phyloP scores from a whole-genome alignment of 2,329 filamentous ascomycete species.

The Claviceps monticola region DNA sequence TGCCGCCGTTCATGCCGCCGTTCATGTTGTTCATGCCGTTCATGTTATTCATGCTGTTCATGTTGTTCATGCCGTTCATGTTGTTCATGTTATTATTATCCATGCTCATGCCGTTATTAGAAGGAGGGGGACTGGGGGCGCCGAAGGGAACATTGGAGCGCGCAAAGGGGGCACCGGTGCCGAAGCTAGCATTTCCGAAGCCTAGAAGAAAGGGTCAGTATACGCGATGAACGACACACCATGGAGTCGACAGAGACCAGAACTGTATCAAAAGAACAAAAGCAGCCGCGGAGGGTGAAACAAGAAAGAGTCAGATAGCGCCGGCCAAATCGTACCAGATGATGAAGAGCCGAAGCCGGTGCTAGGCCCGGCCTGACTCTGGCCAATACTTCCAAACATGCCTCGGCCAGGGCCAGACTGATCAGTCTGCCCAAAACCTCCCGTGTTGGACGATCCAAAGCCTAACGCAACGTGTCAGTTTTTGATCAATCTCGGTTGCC shows the following conservation, averaged over 20 bases:
- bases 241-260: background rate
- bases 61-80: too few species aligned
- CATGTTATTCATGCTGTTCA: too few species aligned
- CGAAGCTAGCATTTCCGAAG: slow-evolving; percentile 26
- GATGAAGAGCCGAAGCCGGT: slow-evolving; percentile 23
- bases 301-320: background rate
- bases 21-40: too few species aligned
- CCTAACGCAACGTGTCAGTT: slow-evolving; percentile 15
- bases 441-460: slow-evolving; percentile 20
- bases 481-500: slow-evolving; percentile 7
- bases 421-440: slow-evolving; percentile 30
- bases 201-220: slow-evolving; percentile 8
- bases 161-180: slow-evolving; percentile 37
- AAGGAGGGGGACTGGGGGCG: slow-evolving; percentile 12
- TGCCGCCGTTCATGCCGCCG: too few species aligned
- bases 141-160: slow-evolving; percentile 32
- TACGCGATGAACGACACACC: background rate
- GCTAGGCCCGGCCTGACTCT: slow-evolving; percentile 11
- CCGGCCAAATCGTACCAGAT: slow-evolving; percentile 15
- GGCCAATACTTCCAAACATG: slow-evolving; percentile 29
- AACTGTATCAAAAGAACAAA: background rate
- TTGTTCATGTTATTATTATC: too few species aligned
- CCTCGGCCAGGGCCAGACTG: slow-evolving; percentile 17
- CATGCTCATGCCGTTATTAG: too few species aligned
- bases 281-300: background rate